Base-by-base conservation (phyloP, 495 filamentous ascomycete genomes). In the Hyaloscypha hepaticicola region DNA sequence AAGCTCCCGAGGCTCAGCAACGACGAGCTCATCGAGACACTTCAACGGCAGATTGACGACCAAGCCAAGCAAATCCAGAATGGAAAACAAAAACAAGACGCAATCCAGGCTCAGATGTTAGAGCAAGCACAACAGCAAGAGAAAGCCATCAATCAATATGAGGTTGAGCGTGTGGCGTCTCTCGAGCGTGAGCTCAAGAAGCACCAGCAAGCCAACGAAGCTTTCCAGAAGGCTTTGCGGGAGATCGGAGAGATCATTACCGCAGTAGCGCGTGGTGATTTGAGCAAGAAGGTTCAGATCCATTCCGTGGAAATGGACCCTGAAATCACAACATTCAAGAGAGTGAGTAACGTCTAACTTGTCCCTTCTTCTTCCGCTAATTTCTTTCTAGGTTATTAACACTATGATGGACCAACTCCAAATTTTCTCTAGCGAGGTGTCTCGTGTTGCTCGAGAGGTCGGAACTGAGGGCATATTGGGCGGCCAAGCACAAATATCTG, bases 401-500 rank as follows among this genome's bases (percentile, higher is more conserved):
- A 96, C 88, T 60, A 99, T 99, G 95, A 96, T 98, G 85, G 95
- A 98, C 73, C 95, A 98, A 78, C 83, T 99, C 60, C 93, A 97
- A 75, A 90, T 95, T 58, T 99, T 99, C 77, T 93, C 95, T 71
- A 94, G 90, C 74, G 93, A 99, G 79, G 95, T 99, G 69, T 98
- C 96, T 64, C 88, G 92, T 70, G 90, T 99, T 67, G 95, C 95
- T 41, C 90, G 92, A 77, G 95, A 98, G 75, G 96, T 98, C 78
- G 95, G 95, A 71, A 99, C 96, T 19, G 95, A 99, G 74, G 95
- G 95, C 65, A 90, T 91, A 66, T 87, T 99, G n/a, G 95, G 95
- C 70, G 96, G 96, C 50, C 96, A 99, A 75, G 95, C 95, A 58
- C 89, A 90, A 75, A 94, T 99, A 59, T 89, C 91, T 58, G 94